A percentile compares a stretch with the other conserved stretches of the same genome.
These are phyloP conservation scores for Plasmodium ovale DNA, from an alignment of 169 alveolate genomes.

Conservation along the genomic window DNA sequence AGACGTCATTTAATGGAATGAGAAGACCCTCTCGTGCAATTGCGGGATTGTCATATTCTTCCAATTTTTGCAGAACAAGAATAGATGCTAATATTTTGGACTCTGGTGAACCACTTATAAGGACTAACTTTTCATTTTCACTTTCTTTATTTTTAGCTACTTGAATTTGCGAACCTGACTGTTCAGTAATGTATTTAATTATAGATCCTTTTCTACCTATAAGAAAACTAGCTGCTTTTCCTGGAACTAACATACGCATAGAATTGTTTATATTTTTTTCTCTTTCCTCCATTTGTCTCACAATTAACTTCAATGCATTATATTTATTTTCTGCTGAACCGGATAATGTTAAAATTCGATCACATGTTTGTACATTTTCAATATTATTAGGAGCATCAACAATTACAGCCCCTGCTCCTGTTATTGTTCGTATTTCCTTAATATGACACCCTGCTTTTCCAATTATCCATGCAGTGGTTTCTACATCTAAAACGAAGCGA, in stretches of 20 bases:
- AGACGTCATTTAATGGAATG: constrained; percentile 56
- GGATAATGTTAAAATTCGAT: constrained; percentile 63
- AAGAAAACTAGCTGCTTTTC: constrained; percentile 74
- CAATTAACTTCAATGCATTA: constrained; percentile 69
- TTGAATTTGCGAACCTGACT: constrained; percentile 73
- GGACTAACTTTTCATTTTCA: constrained; percentile 70
- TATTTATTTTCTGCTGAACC: constrained; percentile 74
- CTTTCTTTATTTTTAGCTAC: constrained; percentile 75
- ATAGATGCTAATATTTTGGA: constrained; percentile 65
- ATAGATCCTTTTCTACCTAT: constrained; percentile 72
- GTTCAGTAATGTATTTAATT: constrained; percentile 58
- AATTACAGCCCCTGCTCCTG: constrained; percentile 75
- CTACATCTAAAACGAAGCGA: constrained; percentile 70
- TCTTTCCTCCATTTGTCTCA: constrained; percentile 75
- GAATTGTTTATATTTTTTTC: constrained; percentile 65
- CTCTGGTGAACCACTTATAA: constrained; percentile 71
- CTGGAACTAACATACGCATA: constrained; percentile 75
- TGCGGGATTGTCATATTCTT: constrained; percentile 65
- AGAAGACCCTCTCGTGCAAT: constrained; percentile 63
- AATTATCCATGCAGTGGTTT: constrained; percentile 73
- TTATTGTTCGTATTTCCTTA: constrained; percentile 60
- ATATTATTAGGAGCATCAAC: constrained; percentile 71
- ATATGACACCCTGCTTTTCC: constrained; percentile 71
- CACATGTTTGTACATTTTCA: constrained; percentile 73
- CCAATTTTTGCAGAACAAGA: constrained; percentile 60